Conservation (phyloP, 2,329 filamentous ascomycete genomes). For the Paramyrothecium sp. region DNA sequence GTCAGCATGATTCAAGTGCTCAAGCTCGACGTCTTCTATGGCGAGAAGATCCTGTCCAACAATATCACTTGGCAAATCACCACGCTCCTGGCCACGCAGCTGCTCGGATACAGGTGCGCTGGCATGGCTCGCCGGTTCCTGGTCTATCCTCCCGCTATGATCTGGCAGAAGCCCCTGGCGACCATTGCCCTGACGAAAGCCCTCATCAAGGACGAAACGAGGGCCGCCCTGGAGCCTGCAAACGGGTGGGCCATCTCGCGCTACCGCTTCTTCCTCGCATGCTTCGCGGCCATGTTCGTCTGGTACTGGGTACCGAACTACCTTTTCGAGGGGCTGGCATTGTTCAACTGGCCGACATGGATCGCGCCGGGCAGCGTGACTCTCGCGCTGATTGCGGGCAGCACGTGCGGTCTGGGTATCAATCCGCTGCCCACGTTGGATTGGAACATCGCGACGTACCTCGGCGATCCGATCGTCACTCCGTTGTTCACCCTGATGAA, state of each 20-base stretch:
- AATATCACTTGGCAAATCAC: slow-evolving; percentile 44
- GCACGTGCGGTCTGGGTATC: slow-evolving; percentile 33
- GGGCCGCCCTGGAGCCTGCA: slow-evolving; percentile 13
- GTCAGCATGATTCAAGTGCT: slow-evolving; percentile 45
- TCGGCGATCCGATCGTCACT: slow-evolving; percentile 27
- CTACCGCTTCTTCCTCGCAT: slow-evolving; percentile 40
- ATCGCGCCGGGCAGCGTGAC: slow-evolving; percentile 39
- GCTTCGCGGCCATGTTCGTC: slow-evolving; percentile 43
- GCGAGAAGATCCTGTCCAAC: slow-evolving; percentile 30
- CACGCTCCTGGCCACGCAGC: slow-evolving; percentile 44
- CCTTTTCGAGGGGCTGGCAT: slow-evolving; percentile 41
- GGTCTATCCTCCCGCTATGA: slow-evolving; percentile 45
- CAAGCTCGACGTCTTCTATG: slow-evolving; percentile 42
- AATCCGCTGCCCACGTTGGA: slow-evolving; percentile 37
- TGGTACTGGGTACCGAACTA: slow-evolving; percentile 53
- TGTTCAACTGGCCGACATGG: slow-evolving; percentile 52
- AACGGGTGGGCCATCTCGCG: slow-evolving; percentile 19
- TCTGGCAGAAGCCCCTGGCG: slow-evolving; percentile 49
- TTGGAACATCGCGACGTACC: slow-evolving; percentile 32
- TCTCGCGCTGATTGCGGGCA: slow-evolving; percentile 31
- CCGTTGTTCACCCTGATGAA: slow-evolving; percentile 27
- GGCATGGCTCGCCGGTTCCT: slow-evolving; percentile 45
- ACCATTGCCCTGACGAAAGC: slow-evolving; percentile 41
- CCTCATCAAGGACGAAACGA: slow-evolving; percentile 12
- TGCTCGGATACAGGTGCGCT: slow-evolving; percentile 51